Evolutionary conservation across 257 asterid species (phyloP).

Genomic region (Solanum arcanum): DNA sequence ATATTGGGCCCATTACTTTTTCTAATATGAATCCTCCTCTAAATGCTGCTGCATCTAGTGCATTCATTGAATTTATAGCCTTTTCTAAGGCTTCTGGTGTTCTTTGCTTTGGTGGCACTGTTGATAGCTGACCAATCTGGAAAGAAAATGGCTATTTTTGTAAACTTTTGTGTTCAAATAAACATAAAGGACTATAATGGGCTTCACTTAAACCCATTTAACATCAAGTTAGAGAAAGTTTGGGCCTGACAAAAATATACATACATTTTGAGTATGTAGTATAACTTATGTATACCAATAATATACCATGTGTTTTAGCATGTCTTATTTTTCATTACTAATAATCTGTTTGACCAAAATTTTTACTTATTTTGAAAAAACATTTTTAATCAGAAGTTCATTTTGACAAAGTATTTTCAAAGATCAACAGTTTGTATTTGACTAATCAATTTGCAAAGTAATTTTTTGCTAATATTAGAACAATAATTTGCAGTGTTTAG

Average conservation of each 20-base stretch:
- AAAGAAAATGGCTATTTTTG: not conserved
- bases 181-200: not conserved
- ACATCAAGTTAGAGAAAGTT: not conserved
- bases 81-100: constrained; percentile 49
- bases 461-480: not conserved
- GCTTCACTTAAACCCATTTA: not conserved
- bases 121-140: constrained; percentile 79
- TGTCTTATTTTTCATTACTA: not conserved
- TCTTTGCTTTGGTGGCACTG: constrained; percentile 79
- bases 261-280: not conserved
- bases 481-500: not conserved
- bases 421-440: not conserved
- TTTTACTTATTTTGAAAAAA: not conserved
- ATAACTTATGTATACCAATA: not conserved
- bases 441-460: too few species aligned
- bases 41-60: constrained; percentile 31
- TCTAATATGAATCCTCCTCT: constrained; percentile 78
- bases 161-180: not conserved
- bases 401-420: too few species aligned
- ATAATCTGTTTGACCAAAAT: not conserved
- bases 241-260: not conserved
- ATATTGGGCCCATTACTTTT: constrained; percentile 60
- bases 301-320: not conserved
- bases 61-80: constrained; percentile 45
- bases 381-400: too few species aligned